Percentiles rank a stretch among this genome's conserved stretches.
These are phyloP conservation scores for Baeospora myosura DNA, from an alignment of 1,284 basidiomycete genomes.

Conservation along the genomic window DNA sequence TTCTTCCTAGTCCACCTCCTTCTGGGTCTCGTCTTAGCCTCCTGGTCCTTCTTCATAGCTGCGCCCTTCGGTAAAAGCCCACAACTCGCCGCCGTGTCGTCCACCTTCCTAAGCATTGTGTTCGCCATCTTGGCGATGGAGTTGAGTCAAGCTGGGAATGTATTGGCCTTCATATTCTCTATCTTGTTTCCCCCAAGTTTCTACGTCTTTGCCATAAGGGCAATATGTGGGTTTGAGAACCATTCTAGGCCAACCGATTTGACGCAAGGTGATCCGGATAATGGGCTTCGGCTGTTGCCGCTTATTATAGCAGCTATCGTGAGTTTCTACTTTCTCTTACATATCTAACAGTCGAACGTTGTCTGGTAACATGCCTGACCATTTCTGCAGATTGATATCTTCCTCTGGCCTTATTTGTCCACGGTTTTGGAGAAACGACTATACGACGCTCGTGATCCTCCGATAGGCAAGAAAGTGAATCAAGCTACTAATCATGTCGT, in stretches of 20 bases:
- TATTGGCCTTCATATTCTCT: slow-evolving; percentile 52
- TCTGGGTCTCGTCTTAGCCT: slow-evolving; percentile 58
- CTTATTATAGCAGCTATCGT: slow-evolving; percentile 60
- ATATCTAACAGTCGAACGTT: not conserved
- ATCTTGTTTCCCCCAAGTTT: slow-evolving; percentile 70
- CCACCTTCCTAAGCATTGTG: slow-evolving; percentile 60
- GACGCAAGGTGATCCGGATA: slow-evolving; percentile 51
- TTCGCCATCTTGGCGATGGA: slow-evolving; percentile 66
- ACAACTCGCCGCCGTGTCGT: slow-evolving; percentile 61
- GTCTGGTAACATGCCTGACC: slow-evolving; percentile 1
- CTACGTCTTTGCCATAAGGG: slow-evolving; percentile 66
- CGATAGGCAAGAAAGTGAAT: slow-evolving; percentile 6
- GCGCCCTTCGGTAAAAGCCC: slow-evolving; percentile 67
- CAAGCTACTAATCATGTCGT: slow-evolving; percentile 15
- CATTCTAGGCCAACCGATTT: slow-evolving; percentile 44
- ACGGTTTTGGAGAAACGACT: slow-evolving; percentile 49
- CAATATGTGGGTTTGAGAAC: slow-evolving; percentile 62
- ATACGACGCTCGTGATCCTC: slow-evolving; percentile 51
- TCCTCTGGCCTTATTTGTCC: slow-evolving; percentile 65
- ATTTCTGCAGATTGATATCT: slow-evolving; percentile 66
- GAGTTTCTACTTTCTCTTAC: slow-evolving; percentile 19
- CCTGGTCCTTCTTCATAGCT: slow-evolving; percentile 64
- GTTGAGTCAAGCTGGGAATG: slow-evolving; percentile 37
- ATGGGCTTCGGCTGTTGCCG: slow-evolving; percentile 47
- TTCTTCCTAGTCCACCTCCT: slow-evolving; percentile 53